A percentile compares a stretch with the other conserved stretches of the same genome.
phyloP scores from a whole-genome alignment of 108 stramenopile genomes.

The Skeletonema menzelii region DNA sequence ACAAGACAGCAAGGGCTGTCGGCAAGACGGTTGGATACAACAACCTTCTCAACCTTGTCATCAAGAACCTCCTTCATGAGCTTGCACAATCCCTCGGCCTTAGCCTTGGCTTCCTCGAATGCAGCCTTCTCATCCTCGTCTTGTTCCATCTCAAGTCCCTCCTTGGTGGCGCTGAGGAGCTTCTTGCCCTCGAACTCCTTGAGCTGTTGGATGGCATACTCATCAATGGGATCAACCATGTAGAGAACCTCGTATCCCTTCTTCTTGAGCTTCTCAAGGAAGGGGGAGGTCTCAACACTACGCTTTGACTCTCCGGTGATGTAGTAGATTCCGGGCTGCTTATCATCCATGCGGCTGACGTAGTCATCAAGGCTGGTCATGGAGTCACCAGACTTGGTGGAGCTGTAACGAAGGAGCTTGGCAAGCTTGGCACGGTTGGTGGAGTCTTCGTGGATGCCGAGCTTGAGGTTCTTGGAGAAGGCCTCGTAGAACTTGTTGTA shows the following conservation, averaged over 20 bases:
- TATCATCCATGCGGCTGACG: conserved; percentile 97
- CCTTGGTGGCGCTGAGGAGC: conserved; percentile 99
- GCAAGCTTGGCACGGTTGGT: conserved; percentile 99
- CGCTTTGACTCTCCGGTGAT: conserved; percentile 99
- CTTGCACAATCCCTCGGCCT: conserved; percentile 98
- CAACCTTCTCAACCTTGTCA: conserved; percentile 99
- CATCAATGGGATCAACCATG: conserved; percentile 99
- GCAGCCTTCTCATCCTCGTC: conserved; percentile 95
- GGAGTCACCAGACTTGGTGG: conserved; percentile 99
- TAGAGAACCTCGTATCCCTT: conserved; percentile 99
- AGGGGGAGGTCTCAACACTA: conserved; percentile 98
- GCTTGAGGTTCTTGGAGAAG: conserved; percentile 99
- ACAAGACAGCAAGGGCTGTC: conserved; percentile 99
- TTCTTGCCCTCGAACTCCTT: conserved; percentile 99
- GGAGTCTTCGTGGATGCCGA: conserved; percentile 99
- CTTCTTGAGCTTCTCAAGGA: conserved; percentile 99
- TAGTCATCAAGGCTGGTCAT: conserved; percentile 99
- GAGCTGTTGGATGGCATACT: conserved; percentile 99
- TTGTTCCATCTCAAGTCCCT: conserved; percentile 92
- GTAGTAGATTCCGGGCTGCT: conserved; percentile 99
- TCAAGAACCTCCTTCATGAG: conserved; percentile 99
- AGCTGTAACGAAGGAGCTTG: conserved; percentile 98
- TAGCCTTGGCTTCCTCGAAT: conserved; percentile 97
- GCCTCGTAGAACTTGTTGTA: conserved; percentile 99
- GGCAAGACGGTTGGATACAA: conserved; percentile 97